phyloP scores from a whole-genome alignment of 371 early-diverging fungal genomes.

The Apophysomyces variabilis region DNA sequence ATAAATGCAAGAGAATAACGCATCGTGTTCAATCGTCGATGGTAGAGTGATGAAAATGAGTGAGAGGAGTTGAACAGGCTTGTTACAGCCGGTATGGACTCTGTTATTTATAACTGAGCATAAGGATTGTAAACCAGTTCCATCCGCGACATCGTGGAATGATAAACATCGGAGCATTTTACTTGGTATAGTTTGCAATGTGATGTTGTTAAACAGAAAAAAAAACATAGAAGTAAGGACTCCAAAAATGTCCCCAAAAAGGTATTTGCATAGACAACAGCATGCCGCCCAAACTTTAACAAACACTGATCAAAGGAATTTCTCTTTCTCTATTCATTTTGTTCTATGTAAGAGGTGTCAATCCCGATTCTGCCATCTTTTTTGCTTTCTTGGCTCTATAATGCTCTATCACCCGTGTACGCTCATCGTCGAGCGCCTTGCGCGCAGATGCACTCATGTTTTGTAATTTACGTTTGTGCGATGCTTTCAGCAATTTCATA shows the following conservation, averaged over 20 bases:
- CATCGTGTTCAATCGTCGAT: conserved; percentile 24
- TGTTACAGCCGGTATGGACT: neutral
- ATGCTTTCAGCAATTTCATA: conserved; percentile 52
- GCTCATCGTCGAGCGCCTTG: conserved; percentile 44
- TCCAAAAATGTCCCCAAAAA: conserved; percentile 2
- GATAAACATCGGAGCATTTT: conserved; percentile 5
- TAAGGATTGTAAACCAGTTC: conserved; percentile 10
- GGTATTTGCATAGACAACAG: conserved; percentile 9
- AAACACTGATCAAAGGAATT: conserved; percentile 9
- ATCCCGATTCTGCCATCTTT: conserved; percentile 37
- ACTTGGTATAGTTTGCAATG: conserved; percentile 8
- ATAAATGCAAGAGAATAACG: conserved; percentile 43
- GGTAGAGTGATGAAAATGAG: neutral
- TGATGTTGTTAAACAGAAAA: neutral
- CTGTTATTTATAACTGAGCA: conserved; percentile 8
- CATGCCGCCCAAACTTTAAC: conserved; percentile 10
- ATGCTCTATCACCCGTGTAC: conserved; percentile 45
- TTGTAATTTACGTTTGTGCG: conserved; percentile 47
- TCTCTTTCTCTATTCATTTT: conserved; percentile 13
- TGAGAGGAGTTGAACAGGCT: conserved; percentile 8
- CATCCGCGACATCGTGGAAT: conserved; percentile 9
- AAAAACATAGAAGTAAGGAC: neutral
- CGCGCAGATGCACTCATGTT: conserved; percentile 52
- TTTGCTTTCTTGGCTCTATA: conserved; percentile 59
- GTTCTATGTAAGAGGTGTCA: conserved; percentile 29